Percentiles rank a stretch among this genome's conserved stretches.
These are phyloP conservation scores for Schrenkiella parvula DNA, from an alignment of 345 rosid genomes.

Conservation along the genomic window DNA sequence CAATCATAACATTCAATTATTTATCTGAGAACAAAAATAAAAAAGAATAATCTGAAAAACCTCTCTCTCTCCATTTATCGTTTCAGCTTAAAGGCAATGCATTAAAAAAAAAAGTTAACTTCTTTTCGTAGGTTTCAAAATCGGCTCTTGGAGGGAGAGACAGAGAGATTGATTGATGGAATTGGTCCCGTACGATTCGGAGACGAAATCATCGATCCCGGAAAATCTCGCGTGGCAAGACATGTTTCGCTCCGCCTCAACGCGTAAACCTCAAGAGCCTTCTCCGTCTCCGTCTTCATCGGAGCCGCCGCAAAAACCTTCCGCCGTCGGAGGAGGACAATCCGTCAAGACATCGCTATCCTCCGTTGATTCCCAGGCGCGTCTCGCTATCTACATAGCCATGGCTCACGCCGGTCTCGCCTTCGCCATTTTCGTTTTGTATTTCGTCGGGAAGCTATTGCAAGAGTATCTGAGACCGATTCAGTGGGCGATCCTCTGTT, in stretches of 20 bases:
- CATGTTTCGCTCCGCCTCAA: slow-evolving; percentile 91
- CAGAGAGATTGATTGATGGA: slow-evolving; percentile 50
- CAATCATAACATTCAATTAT: slow-evolving; percentile 34
- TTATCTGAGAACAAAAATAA: neutral
- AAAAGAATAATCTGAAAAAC: neutral
- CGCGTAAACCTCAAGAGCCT: slow-evolving; percentile 56
- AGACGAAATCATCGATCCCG: slow-evolving; percentile 39
- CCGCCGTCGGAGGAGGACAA: neutral
- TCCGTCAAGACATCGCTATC: slow-evolving; percentile 34
- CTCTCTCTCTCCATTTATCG: neutral
- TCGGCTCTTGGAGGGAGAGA: slow-evolving; percentile 1
- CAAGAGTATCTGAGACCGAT: slow-evolving; percentile 85
- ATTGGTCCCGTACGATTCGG: slow-evolving; percentile 71
- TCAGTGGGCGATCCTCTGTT: slow-evolving; percentile 94
- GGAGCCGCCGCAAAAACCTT: slow-evolving; percentile 5
- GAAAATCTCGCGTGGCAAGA: slow-evolving; percentile 75
- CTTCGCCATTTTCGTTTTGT: slow-evolving; percentile 56
- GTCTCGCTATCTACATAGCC: slow-evolving; percentile 91
- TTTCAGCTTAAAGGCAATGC: slow-evolving; percentile 2
- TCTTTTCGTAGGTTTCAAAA: neutral
- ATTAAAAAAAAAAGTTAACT: neutral
- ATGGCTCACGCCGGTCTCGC: slow-evolving; percentile 98
- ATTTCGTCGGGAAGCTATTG: slow-evolving; percentile 65
- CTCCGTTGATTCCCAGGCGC: slow-evolving; percentile 69
- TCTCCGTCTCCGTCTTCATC: slow-evolving; percentile 22